Evolutionary conservation across 2,329 filamentous ascomycete genomes (phyloP).

Genomic region (Aspergillus sp.): DNA sequence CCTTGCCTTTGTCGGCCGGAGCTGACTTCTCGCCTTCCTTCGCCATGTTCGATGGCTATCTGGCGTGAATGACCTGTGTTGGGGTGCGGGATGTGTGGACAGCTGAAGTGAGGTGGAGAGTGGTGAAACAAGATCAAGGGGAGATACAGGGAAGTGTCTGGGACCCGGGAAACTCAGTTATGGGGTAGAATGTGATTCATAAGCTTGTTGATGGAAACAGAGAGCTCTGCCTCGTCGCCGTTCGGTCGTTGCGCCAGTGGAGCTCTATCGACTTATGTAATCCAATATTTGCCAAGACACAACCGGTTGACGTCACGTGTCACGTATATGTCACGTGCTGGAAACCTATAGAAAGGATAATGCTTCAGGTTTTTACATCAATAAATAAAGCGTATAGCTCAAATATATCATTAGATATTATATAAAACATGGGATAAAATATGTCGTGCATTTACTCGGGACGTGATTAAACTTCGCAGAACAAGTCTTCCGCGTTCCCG

Average conservation of each 20-base stretch:
- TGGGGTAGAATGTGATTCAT: constrained; percentile 20
- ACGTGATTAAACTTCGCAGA: constrained; percentile 53
- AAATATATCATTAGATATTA: not conserved
- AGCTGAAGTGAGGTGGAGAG: not conserved
- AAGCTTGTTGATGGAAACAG: constrained; percentile 28
- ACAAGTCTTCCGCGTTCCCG: constrained; percentile 58
- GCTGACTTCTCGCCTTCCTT: constrained; percentile 87
- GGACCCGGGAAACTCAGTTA: constrained; percentile 19
- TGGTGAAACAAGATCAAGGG: constrained; percentile 11
- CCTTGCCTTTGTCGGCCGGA: constrained; percentile 92
- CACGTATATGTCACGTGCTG: not conserved
- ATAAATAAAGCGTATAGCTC: not conserved
- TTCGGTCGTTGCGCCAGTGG: constrained; percentile 27
- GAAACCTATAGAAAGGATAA: not conserved
- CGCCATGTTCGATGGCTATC: constrained; percentile 66
- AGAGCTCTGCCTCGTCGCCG: constrained; percentile 25
- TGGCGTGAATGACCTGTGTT: constrained; percentile 28
- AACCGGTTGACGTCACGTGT: constrained; percentile 3
- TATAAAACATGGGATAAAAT: not conserved
- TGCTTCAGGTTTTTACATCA: not conserved
- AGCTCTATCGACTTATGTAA: constrained; percentile 29
- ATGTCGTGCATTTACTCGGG: not conserved
- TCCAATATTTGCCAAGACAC: constrained; percentile 15
- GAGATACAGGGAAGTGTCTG: constrained; percentile 10
- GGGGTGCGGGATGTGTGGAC: constrained; percentile 10